Evolutionary conservation across 1,284 basidiomycete genomes (phyloP).

Genomic region (Puccinia polysora): DNA sequence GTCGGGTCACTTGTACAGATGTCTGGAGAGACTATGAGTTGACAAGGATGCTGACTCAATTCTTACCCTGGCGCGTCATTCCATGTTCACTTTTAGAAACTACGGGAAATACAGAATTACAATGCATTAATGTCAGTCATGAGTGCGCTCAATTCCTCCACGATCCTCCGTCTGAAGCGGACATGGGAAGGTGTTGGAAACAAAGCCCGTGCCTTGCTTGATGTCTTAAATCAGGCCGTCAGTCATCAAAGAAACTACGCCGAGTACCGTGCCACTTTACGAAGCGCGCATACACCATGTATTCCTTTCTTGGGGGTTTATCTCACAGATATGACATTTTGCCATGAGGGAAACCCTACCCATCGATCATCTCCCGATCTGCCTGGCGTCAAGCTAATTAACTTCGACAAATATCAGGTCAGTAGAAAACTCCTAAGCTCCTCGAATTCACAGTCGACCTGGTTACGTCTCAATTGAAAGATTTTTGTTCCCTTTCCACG

Average conservation of each 20-base stretch:
- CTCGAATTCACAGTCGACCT: neutral
- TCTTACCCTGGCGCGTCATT: too few relatives aligned
- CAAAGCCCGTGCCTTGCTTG: slow-evolving; percentile 76
- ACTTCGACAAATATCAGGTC: slow-evolving; percentile 80
- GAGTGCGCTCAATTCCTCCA: slow-evolving; percentile 54
- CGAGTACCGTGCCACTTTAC: slow-evolving; percentile 70
- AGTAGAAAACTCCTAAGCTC: slow-evolving; percentile 49
- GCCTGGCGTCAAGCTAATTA: slow-evolving; percentile 74
- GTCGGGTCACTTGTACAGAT: neutral
- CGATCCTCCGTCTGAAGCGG: slow-evolving; percentile 52
- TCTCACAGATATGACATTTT: slow-evolving; percentile 89
- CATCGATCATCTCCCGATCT: slow-evolving; percentile 68
- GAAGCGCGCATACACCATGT: slow-evolving; percentile 74
- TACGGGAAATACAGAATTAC: slow-evolving; percentile 54
- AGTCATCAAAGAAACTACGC: slow-evolving; percentile 88
- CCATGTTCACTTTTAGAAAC: slow-evolving; percentile 46
- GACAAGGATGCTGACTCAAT: slow-evolving; percentile 59
- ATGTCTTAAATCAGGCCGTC: slow-evolving; percentile 73
- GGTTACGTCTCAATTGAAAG: too few relatives aligned
- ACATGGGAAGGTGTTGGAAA: slow-evolving; percentile 68
- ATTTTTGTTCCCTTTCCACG: neutral
- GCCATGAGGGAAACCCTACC: slow-evolving; percentile 86
- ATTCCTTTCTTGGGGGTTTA: slow-evolving; percentile 88
- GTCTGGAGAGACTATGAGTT: neutral
- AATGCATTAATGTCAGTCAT: slow-evolving; percentile 56